These are phyloP conservation scores for Leccinellum rugosiceps DNA, from an alignment of 768 basidiomycete species.

Conservation along the genomic window DNA sequence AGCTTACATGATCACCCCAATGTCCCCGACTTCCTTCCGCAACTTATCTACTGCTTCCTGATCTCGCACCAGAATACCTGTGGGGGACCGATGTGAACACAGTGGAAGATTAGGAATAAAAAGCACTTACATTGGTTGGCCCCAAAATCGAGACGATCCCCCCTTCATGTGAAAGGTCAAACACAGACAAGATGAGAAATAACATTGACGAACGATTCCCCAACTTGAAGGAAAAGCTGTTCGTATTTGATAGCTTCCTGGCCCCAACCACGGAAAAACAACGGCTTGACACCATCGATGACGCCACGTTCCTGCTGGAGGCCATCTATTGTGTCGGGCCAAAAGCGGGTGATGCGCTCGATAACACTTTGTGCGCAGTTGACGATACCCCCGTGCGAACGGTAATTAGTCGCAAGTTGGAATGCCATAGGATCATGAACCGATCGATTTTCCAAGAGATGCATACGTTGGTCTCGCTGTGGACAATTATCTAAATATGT, in stretches of 20 bases:
- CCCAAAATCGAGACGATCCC: slow-evolving; percentile 54
- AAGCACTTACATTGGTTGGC: slow-evolving; percentile 55
- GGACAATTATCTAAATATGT: neutral
- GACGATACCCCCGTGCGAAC: slow-evolving; percentile 74
- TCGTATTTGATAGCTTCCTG: slow-evolving; percentile 42
- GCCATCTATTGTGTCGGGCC: slow-evolving; percentile 62
- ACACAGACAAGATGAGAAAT: neutral
- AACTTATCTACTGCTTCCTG: slow-evolving; percentile 48
- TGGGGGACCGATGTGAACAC: neutral
- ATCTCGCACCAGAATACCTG: slow-evolving; percentile 71
- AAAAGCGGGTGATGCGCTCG: slow-evolving; percentile 56
- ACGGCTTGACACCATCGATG: slow-evolving; percentile 51
- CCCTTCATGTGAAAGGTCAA: slow-evolving; percentile 31
- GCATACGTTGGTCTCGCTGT: slow-evolving; percentile 22
- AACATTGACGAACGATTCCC: slow-evolving; percentile 36
- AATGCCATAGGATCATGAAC: slow-evolving; percentile 40
- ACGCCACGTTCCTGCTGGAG: slow-evolving; percentile 55
- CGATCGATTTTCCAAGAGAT: slow-evolving; percentile 10
- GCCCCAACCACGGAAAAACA: slow-evolving; percentile 54
- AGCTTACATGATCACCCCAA: slow-evolving; percentile 57
- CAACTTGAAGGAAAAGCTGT: slow-evolving; percentile 60
- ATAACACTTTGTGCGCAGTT: slow-evolving; percentile 65
- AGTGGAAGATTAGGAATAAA: neutral
- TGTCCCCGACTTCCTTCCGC: slow-evolving; percentile 49
- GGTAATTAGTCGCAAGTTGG: slow-evolving; percentile 61